Conservation (phyloP, 805 yeast species). For the Candida koratica region DNA sequence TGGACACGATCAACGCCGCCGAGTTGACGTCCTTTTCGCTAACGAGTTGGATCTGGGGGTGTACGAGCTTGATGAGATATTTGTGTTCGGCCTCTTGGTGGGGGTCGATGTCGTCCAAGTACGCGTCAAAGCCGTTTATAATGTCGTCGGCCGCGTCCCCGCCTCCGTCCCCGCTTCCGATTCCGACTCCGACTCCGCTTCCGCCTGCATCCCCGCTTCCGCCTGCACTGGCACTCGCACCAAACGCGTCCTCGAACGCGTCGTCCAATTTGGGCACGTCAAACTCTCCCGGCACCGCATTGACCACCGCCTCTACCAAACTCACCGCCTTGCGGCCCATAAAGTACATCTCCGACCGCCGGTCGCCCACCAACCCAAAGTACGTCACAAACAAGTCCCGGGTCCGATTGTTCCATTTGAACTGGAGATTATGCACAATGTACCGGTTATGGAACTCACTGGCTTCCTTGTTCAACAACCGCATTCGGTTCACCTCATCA, state of each 20-base stretch:
- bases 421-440: slow-evolving; percentile 63
- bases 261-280: slow-evolving; percentile 19
- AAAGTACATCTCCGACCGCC: slow-evolving; percentile 41
- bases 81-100: slow-evolving; percentile 49
- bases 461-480: slow-evolving; percentile 20
- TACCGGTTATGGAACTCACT: slow-evolving; percentile 61
- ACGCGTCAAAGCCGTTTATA: slow-evolving; percentile 49
- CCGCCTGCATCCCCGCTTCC: too few relatives aligned
- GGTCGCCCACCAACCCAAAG: slow-evolving; percentile 41
- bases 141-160: slow-evolving; percentile 30
- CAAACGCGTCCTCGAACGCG: slow-evolving; percentile 16
- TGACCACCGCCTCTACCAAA: slow-evolving; percentile 42
- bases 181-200: too few relatives aligned
- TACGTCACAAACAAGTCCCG: slow-evolving; percentile 64
- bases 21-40: slow-evolving; percentile 44
- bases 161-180: too few relatives aligned
- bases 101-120: slow-evolving; percentile 39
- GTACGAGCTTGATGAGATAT: slow-evolving; percentile 61
- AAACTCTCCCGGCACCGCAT: slow-evolving; percentile 13
- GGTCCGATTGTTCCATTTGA: slow-evolving; percentile 74
- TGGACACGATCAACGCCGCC: slow-evolving; percentile 50
- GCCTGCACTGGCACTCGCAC: too few relatives aligned
- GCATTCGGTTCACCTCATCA: slow-evolving; percentile 23
- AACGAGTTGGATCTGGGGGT: slow-evolving; percentile 77
- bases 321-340: slow-evolving; percentile 49